Evolutionary conservation across 78 protist genomes (phyloP).

Genomic region (Capsaspora owczarzaki): DNA sequence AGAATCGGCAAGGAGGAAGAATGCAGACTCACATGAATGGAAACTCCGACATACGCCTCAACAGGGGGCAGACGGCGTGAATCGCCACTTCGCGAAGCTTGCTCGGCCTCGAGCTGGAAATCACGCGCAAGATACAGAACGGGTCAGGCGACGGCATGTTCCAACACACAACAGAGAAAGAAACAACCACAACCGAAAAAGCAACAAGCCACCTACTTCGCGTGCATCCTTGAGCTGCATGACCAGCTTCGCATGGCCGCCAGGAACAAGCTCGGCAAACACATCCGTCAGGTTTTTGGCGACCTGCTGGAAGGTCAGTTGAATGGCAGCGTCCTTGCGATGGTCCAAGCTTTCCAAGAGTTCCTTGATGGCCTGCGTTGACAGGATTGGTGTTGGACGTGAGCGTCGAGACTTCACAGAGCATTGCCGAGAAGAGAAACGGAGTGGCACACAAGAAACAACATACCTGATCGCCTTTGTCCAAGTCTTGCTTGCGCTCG

Average conservation of each 20-base stretch:
- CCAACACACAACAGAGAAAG: too few relatives aligned
- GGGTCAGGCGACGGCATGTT: too few relatives aligned
- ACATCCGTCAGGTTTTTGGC: conserved; percentile 65
- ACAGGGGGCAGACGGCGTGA: too few relatives aligned
- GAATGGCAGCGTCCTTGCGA: conserved; percentile 88
- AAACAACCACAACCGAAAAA: not conserved
- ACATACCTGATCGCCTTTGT: conserved; percentile 28
- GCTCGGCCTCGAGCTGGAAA: not conserved
- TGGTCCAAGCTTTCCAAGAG: conserved; percentile 71
- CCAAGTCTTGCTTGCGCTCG: conserved; percentile 50
- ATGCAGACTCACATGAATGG: conserved; percentile 40
- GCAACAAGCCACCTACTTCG: too few relatives aligned
- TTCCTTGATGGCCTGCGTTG: conserved; percentile 42
- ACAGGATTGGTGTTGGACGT: too few relatives aligned
- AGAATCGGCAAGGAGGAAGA: too few relatives aligned
- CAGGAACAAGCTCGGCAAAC: conserved; percentile 78
- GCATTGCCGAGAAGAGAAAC: too few relatives aligned
- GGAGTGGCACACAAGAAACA: not conserved
- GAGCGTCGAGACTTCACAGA: too few relatives aligned
- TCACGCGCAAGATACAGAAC: too few relatives aligned
- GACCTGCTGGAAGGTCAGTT: conserved; percentile 76
- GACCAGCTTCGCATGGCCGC: conserved; percentile 65
- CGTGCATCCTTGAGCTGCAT: conserved; percentile 53
- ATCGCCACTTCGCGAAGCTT: not conserved
- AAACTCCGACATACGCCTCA: conserved; percentile 53